phyloP scores from a whole-genome alignment of 1,284 basidiomycete species.

The Agroathelia rolfsii region DNA sequence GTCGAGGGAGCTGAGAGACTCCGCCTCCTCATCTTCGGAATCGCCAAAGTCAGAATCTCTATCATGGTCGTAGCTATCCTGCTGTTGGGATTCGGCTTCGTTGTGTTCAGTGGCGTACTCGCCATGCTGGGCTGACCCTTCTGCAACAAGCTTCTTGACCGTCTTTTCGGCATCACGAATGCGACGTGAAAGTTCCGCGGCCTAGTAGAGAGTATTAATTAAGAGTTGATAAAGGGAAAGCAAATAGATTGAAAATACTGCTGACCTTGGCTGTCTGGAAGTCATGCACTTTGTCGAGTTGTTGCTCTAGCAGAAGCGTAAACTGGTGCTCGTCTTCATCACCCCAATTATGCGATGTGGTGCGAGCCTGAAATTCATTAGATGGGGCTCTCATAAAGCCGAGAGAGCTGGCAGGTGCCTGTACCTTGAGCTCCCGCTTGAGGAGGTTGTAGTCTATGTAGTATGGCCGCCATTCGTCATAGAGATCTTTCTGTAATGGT shows the following conservation, averaged over 20 bases:
- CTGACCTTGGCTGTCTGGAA: conserved; percentile 88
- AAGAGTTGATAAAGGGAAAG: conserved; percentile 6
- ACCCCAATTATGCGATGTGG: conserved; percentile 56
- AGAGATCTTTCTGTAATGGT: conserved; percentile 76
- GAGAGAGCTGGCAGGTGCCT: background rate
- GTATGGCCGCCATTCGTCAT: conserved; percentile 83
- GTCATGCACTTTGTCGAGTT: conserved; percentile 92
- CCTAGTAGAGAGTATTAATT: conserved; percentile 33
- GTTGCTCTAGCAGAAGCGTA: conserved; percentile 67
- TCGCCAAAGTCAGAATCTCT: too few species aligned
- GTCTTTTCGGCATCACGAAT: conserved; percentile 76
- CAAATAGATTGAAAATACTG: conserved; percentile 8
- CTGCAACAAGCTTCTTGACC: conserved; percentile 67
- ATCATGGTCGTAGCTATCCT: conserved; percentile 43
- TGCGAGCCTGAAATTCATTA: conserved; percentile 49
- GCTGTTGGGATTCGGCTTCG: conserved; percentile 53
- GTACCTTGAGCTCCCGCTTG: conserved; percentile 83
- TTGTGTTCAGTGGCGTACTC: conserved; percentile 20
- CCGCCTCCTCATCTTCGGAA: conserved; percentile 47
- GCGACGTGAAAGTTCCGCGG: conserved; percentile 71
- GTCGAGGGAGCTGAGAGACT: conserved; percentile 74
- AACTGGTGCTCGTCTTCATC: conserved; percentile 77
- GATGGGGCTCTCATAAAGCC: background rate
- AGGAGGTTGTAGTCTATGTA: conserved; percentile 86
- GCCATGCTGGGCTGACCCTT: conserved; percentile 32